Conservation (phyloP, 2,329 filamentous ascomycete species). For the Talaromyces sp. region DNA sequence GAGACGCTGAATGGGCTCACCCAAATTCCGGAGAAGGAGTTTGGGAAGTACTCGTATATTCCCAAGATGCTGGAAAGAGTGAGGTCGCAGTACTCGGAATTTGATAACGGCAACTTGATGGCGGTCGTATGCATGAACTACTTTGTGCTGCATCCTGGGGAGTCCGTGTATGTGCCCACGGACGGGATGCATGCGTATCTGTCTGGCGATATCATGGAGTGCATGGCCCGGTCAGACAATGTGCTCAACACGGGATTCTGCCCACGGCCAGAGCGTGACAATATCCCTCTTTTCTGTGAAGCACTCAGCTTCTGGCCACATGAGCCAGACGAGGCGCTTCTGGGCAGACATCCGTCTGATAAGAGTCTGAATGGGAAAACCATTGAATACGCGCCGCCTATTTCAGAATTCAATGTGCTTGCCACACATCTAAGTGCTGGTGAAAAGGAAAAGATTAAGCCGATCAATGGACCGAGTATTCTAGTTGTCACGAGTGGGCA, state of each 20-base stretch:
- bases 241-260: conserved; percentile 73
- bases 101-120: conserved; percentile 64
- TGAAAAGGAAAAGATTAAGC: conserved; percentile 55
- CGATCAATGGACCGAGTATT: conserved; percentile 58
- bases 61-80: conserved; percentile 61
- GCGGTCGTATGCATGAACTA: conserved; percentile 73
- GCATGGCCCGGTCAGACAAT: conserved; percentile 72
- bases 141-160: conserved; percentile 59
- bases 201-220: conserved; percentile 70
- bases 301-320: conserved; percentile 63
- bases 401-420: conserved; percentile 69
- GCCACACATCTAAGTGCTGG: conserved; percentile 52
- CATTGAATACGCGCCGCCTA: conserved; percentile 59
- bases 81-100: conserved; percentile 57
- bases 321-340: conserved; percentile 50
- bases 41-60: conserved; percentile 56
- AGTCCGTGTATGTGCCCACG: conserved; percentile 66
- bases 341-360: conserved; percentile 48
- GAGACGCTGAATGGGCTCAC: conserved; percentile 51
- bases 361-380: conserved; percentile 58
- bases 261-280: conserved; percentile 60
- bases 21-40: conserved; percentile 43
- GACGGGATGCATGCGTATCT: conserved; percentile 73
- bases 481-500: conserved; percentile 58
- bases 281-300: conserved; percentile 59